Conservation (phyloP, 768 basidiomycete species). For the Rubroboletus pulcherrimus region DNA sequence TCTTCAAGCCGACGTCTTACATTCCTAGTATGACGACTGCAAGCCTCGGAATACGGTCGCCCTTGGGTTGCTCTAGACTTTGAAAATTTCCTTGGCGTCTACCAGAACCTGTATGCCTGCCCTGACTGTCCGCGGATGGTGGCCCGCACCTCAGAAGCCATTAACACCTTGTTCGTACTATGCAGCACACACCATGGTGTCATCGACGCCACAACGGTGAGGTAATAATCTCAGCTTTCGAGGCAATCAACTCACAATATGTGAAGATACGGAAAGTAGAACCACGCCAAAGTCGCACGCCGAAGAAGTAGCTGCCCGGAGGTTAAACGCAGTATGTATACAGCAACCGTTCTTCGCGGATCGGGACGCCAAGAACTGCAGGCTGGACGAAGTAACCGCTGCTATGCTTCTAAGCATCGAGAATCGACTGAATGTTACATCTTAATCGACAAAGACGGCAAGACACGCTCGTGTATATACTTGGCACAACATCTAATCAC, state of each 20-base stretch:
- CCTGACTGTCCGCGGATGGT: slow-evolving; percentile 8
- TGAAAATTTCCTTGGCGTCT: slow-evolving; percentile 9
- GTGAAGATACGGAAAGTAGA: not conserved
- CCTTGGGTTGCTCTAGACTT: slow-evolving; percentile 4
- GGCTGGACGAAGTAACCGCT: not conserved
- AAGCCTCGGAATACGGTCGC: not conserved
- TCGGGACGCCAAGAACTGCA: slow-evolving; percentile 18
- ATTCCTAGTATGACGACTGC: slow-evolving; percentile 8
- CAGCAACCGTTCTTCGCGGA: slow-evolving; percentile 4
- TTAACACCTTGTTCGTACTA: not conserved
- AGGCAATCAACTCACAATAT: not conserved
- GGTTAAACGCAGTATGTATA: not conserved
- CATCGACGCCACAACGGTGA: not conserved
- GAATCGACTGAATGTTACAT: not conserved
- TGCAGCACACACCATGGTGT: not conserved
- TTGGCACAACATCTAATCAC: slow-evolving; percentile 7
- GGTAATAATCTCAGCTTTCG: slow-evolving; percentile 5
- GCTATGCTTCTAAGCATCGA: not conserved
- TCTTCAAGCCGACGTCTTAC: not conserved
- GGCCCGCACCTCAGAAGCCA: not conserved
- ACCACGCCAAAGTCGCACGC: not conserved
- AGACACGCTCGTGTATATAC: not conserved
- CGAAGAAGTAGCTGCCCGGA: not conserved
- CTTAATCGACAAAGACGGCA: slow-evolving; percentile 14
- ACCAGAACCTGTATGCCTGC: not conserved